Evolutionary conservation across 1,284 basidiomycete species (phyloP), one percentile per base, ranked within the genome.

Genomic region (Cerrena zonata): DNA sequence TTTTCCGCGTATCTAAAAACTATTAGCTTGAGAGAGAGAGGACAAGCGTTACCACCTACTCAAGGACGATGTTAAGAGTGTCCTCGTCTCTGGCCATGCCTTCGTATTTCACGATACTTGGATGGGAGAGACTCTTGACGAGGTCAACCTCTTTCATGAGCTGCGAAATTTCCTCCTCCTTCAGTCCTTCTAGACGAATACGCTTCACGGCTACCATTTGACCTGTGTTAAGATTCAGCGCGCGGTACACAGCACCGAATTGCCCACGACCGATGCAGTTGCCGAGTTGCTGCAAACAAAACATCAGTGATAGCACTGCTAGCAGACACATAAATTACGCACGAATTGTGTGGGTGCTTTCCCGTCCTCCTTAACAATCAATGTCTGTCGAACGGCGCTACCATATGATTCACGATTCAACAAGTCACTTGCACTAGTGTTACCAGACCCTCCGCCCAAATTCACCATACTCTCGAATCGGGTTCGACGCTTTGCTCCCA

Each of bases 181-280:
- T 86, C 61, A 92, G 71, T 5, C 91, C 93, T 42, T 90, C 86
- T 44, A 96, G 72, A 46, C 86, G 78, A 61, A 96, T 94, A 18
- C 91, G 85, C 70, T 96, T 96, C 53, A 96, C 91, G 19, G 94
- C 94, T 19, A 94, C 92, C 82, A 92, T 94, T 68, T 94, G 90
- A 26, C 91, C 94, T 2, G 86, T 92, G 58, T 88, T 89, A 61
- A 96, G 72, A 66, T 97, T 94, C 51, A 98, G 75, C 3, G 94
- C 94, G 18, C 91, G 83, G 67, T 95, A 97, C 5, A 97, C 94
- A 11, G 92, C 84, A 21, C 94, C 94, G 67, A 97, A 98, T 70
- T 98, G 94, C 5, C 94, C 94, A 47, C 89, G 83, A 2, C 94
- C 94, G 56, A 98, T 95, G 67, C 92, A 94, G 67, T 96, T 94